phyloP scores from a whole-genome alignment of 352 stramenopile species.

The Saprolegnia diclina region DNA sequence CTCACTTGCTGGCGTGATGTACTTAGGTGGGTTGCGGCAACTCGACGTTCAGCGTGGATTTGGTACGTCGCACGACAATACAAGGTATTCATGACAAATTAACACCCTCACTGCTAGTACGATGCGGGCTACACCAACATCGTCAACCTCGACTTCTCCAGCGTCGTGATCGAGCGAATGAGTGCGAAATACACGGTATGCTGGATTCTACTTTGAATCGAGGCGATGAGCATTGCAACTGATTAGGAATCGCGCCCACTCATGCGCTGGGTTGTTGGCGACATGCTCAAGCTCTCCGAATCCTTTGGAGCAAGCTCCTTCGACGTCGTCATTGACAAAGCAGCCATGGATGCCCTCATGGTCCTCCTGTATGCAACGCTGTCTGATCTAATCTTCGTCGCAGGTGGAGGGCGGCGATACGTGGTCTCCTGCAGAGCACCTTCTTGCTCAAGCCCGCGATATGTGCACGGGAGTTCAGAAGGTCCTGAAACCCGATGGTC shows the following conservation, averaged over 20 bases:
- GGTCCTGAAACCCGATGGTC: slow-evolving; percentile 41
- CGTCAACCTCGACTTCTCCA: slow-evolving; percentile 66
- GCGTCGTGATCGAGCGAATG: slow-evolving; percentile 65
- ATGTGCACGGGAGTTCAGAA: slow-evolving; percentile 51
- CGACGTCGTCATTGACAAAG: slow-evolving; percentile 80
- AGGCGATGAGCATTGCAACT: too few relatives aligned
- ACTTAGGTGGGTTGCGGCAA: slow-evolving; percentile 66
- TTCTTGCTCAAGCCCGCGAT: slow-evolving; percentile 41
- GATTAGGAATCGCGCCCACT: slow-evolving; percentile 27
- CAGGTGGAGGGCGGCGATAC: slow-evolving; percentile 61
- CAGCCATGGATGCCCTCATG: slow-evolving; percentile 79
- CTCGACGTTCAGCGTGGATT: slow-evolving; percentile 61
- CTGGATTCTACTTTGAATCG: background rate
- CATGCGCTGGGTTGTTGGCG: slow-evolving; percentile 49
- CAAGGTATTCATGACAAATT: background rate
- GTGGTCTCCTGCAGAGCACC: slow-evolving; percentile 51
- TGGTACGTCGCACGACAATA: slow-evolving; percentile 33
- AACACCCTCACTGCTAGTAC: slow-evolving; percentile 34
- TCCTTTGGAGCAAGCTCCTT: slow-evolving; percentile 42
- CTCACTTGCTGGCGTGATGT: background rate
- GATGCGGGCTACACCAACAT: slow-evolving; percentile 54
- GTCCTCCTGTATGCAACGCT: slow-evolving; percentile 17
- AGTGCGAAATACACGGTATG: slow-evolving; percentile 38
- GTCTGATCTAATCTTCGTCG: background rate
- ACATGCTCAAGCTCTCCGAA: slow-evolving; percentile 51